Percentiles rank a stretch among this genome's conserved stretches.
Conservation (phyloP, 2,329 filamentous ascomycete species). For the Falciphora oryzae region DNA sequence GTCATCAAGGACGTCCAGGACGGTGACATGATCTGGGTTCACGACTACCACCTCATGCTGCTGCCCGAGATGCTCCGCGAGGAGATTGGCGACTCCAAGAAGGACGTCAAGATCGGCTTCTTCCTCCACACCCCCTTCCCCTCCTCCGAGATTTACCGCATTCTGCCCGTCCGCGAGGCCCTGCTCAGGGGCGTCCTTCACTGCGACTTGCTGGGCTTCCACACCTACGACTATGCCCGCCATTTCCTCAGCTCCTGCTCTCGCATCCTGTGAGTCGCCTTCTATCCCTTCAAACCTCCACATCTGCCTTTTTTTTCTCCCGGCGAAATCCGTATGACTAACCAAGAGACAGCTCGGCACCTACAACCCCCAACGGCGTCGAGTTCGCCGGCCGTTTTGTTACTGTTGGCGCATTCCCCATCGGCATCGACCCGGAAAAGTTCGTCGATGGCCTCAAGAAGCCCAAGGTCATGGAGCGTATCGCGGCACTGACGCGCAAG, state of each 20-base stretch:
- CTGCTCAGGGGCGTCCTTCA: conserved; percentile 82
- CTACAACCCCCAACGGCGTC: conserved; percentile 75
- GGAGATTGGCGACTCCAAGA: conserved; percentile 72
- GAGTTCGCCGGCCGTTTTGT: conserved; percentile 85
- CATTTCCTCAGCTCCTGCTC: conserved; percentile 96
- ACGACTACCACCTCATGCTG: conserved; percentile 98
- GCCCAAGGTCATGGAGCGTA: conserved; percentile 80
- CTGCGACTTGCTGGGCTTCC: conserved; percentile 94
- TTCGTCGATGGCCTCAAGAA: conserved; percentile 86
- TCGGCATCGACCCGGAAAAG: conserved; percentile 96
- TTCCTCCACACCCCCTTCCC: conserved; percentile 98
- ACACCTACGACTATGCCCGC: conserved; percentile 97
- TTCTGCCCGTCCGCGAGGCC: conserved; percentile 85
- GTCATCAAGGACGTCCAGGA: conserved; percentile 85
- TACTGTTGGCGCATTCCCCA: conserved; percentile 91
- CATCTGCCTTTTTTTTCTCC: too few relatives aligned
- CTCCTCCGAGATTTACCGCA: conserved; percentile 93
- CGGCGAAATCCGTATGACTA: neutral
- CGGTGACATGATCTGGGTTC: conserved; percentile 94
- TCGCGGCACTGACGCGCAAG: conserved; percentile 77
- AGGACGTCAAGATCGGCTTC: conserved; percentile 96
- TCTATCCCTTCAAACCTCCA: too few relatives aligned
- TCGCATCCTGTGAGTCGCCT: conserved; percentile 67
- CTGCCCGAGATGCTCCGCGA: conserved; percentile 92
- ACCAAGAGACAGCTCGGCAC: conserved; percentile 3